Evolutionary conservation across 2,329 filamentous ascomycete species (phyloP).

Genomic region (Sclerotiophoma versabilis): DNA sequence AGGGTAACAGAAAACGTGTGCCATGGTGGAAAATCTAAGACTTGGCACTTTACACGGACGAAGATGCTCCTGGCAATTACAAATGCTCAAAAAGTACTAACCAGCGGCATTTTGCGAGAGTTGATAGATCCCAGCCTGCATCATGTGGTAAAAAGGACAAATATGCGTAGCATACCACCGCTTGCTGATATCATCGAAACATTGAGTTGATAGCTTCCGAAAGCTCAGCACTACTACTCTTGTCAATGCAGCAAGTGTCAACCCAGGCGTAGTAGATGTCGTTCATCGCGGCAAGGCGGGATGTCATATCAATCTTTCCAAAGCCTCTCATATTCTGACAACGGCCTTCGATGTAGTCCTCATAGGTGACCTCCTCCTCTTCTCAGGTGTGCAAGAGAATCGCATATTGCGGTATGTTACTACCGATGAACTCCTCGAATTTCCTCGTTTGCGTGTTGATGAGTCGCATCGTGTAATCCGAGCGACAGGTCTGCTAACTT

Average conservation of each 20-base stretch:
- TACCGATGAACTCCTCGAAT: conserved; percentile 1
- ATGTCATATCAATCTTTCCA: conserved; percentile 2
- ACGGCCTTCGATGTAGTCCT: neutral
- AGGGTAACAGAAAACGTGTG: neutral
- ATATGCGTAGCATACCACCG: conserved; percentile 18
- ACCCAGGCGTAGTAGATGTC: neutral
- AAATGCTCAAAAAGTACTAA: too few species aligned
- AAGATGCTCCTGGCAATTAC: too few species aligned
- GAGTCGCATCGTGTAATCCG: neutral
- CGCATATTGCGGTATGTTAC: conserved; percentile 3
- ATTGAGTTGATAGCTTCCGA: conserved; percentile 24
- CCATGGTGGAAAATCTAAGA: neutral
- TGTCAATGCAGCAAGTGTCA: conserved; percentile 19
- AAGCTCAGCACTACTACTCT: conserved; percentile 16
- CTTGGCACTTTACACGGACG: neutral
- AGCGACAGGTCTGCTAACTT: too few species aligned
- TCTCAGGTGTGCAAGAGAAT: conserved; percentile 17
- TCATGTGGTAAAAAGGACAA: conserved; percentile 7
- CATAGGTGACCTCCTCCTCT: conserved; percentile 8
- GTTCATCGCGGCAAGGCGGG: neutral
- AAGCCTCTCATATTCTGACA: neutral
- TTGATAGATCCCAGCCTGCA: neutral
- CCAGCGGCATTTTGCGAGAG: neutral
- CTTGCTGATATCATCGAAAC: conserved; percentile 19
- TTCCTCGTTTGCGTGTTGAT: neutral